phyloP scores from a whole-genome alignment of 495 filamentous ascomycete genomes.

The Tuber magnatum region DNA sequence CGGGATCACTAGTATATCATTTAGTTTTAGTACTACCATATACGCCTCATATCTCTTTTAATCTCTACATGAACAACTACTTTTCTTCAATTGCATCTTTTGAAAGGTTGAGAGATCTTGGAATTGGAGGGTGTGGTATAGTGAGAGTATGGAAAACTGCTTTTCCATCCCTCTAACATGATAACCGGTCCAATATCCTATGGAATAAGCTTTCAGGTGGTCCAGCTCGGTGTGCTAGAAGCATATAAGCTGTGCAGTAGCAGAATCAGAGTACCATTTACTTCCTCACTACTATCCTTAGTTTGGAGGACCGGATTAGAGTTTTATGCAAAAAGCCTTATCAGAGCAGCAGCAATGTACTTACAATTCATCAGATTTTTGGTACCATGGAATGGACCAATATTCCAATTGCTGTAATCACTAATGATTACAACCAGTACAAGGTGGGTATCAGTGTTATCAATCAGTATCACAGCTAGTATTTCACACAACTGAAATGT shows the following conservation, averaged over 20 bases:
- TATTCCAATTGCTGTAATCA: slow-evolving; percentile 11
- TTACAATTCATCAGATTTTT: slow-evolving; percentile 18
- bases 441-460: slow-evolving; percentile 11
- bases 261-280: slow-evolving; percentile 14
- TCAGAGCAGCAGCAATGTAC: slow-evolving; percentile 18
- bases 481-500: no score
- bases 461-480: no score
- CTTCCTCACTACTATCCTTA: slow-evolving; percentile 14
- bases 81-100: slow-evolving; percentile 11
- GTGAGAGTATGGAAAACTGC: neutral
- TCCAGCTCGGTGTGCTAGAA: neutral
- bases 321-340: slow-evolving; percentile 1
- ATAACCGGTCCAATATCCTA: slow-evolving; percentile 7
- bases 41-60: neutral
- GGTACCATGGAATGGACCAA: slow-evolving; percentile 8
- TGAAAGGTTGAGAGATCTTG: neutral
- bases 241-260: slow-evolving; percentile 12
- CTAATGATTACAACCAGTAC: slow-evolving; percentile 33
- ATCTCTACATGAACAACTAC: slow-evolving; percentile 18
- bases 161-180: slow-evolving; percentile 5
- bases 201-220: slow-evolving; percentile 13
- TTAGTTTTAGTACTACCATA: slow-evolving; percentile 7
- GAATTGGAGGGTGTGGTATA: slow-evolving; percentile 9
- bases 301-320: neutral
- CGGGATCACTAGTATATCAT: slow-evolving; percentile 9